Base-by-base conservation (phyloP, 2,329 filamentous ascomycete species). In the Didymella segeticola region DNA sequence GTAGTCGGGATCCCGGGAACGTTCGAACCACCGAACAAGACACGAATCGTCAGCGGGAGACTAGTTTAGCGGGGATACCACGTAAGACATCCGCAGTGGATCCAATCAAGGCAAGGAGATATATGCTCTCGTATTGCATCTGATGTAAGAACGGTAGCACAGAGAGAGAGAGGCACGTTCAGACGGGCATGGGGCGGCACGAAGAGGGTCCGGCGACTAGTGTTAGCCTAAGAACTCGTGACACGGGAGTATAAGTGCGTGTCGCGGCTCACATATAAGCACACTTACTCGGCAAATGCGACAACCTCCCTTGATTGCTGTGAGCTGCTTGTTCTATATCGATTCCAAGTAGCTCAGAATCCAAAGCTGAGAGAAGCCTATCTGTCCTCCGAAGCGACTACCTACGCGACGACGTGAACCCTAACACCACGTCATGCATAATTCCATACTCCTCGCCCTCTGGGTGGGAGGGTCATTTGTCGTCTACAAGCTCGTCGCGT, bases 391-490 rank as follows among this genome's bases (percentile, higher is more conserved):
- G 12, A 37, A 10, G 3, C 37, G 36, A 17, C 27, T 27, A 27
- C 26, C 27, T 27, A 27, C 26, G 38, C 14, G 15, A 45, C 34
- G 33, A 12, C 34, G 20, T 53, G 43, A 20, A 47, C 15, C 19
- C 26, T 15, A 15, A 43, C 17, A 20, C 22, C n/a, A 53, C 51
- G 39, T 25, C 41, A 73, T 73, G 69, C 65, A 71, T 30, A 63
- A 43, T 26, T 57, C 63, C 12, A 54, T 71, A 42, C 52, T 74
- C 22, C 54, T 70, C 4, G 53, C 60, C 45, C 42, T 75, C 22
- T 76, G 65, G 66, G 60, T 57, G 10, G 31, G 68, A 26, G 31
- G 67, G 7, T 53, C 69, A 20, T 77, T 73, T 55, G 39, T 70
- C 22, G 14, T 72, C 20, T 74, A 69, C 63, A 67, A 61, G 33